Evolutionary conservation across 2,329 filamentous ascomycete genomes (phyloP).

Genomic region (Huntiella decipiens): DNA sequence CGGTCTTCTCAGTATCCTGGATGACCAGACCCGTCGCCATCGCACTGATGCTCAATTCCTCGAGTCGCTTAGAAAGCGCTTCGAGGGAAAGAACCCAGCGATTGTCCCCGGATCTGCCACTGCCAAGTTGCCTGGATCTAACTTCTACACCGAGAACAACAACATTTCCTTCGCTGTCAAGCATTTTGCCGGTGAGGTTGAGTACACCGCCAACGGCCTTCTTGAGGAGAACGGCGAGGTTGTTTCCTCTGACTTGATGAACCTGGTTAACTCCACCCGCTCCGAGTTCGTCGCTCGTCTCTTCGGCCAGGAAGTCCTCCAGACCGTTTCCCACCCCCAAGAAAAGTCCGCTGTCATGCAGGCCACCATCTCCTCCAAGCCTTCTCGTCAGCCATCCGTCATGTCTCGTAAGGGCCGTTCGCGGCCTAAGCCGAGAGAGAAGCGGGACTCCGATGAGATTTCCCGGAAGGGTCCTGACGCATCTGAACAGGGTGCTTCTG

Average conservation of each 20-base stretch:
- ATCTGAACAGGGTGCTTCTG: slow-evolving; percentile 68
- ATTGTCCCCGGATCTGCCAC: slow-evolving; percentile 62
- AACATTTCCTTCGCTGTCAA: slow-evolving; percentile 73
- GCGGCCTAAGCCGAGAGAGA: slow-evolving; percentile 19
- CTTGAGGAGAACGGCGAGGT: slow-evolving; percentile 93
- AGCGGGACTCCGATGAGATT: slow-evolving; percentile 26
- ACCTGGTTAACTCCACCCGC: slow-evolving; percentile 72
- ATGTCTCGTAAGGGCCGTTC: slow-evolving; percentile 47
- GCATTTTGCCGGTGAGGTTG: slow-evolving; percentile 91
- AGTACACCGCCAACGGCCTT: slow-evolving; percentile 72
- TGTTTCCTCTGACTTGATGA: slow-evolving; percentile 89
- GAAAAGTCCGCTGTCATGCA: slow-evolving; percentile 86
- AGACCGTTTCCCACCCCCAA: slow-evolving; percentile 82
- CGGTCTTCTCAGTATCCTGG: slow-evolving; percentile 79
- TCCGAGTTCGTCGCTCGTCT: slow-evolving; percentile 77
- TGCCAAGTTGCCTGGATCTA: slow-evolving; percentile 65
- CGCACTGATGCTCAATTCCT: slow-evolving; percentile 78
- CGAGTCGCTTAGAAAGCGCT: slow-evolving; percentile 78
- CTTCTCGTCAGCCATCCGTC: slow-evolving; percentile 79
- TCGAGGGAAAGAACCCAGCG: slow-evolving; percentile 83
- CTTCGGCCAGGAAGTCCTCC: slow-evolving; percentile 88
- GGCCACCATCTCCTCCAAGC: slow-evolving; percentile 89
- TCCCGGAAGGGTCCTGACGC: slow-evolving; percentile 23
- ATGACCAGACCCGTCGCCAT: slow-evolving; percentile 84
- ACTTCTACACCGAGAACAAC: slow-evolving; percentile 69